Evolutionary conservation across 768 basidiomycete genomes (phyloP).

Genomic region (Cystoderma amianthinum): DNA sequence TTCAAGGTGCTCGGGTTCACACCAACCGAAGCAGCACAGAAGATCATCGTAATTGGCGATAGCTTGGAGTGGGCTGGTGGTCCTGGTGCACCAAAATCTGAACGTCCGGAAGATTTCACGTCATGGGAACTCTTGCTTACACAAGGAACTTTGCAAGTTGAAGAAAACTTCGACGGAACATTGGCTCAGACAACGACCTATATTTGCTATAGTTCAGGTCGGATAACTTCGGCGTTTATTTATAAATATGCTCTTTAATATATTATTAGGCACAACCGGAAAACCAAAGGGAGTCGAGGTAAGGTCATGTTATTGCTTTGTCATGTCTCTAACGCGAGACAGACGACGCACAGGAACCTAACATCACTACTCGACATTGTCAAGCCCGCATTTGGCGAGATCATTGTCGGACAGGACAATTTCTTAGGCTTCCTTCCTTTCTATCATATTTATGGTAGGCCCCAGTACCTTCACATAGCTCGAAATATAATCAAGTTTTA

Average conservation of each 20-base stretch:
- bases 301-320: conserved; percentile 5
- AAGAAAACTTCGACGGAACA: conserved; percentile 49
- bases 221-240: neutral
- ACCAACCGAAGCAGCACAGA: conserved; percentile 37
- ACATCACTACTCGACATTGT: conserved; percentile 51
- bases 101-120: conserved; percentile 23
- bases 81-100: conserved; percentile 15
- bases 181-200: conserved; percentile 52
- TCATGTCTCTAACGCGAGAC: neutral
- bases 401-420: conserved; percentile 34
- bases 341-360: conserved; percentile 69
- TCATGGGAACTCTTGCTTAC: conserved; percentile 43
- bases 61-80: conserved; percentile 40
- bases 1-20: conserved; percentile 43
- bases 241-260: neutral
- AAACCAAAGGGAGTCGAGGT: conserved; percentile 67
- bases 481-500: conserved; percentile 1
- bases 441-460: conserved; percentile 36
- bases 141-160: conserved; percentile 37
- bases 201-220: conserved; percentile 51
- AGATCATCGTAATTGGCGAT: conserved; percentile 52
- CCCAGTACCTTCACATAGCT: neutral
- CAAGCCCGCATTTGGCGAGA: conserved; percentile 30
- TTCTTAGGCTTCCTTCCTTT: conserved; percentile 62
- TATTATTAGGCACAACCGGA: conserved; percentile 59